Percentiles rank a stretch among this genome's conserved stretches.
Evolutionary conservation across 2,329 filamentous ascomycete genomes (phyloP).

Genomic region (Sporothrix dimorphospora): DNA sequence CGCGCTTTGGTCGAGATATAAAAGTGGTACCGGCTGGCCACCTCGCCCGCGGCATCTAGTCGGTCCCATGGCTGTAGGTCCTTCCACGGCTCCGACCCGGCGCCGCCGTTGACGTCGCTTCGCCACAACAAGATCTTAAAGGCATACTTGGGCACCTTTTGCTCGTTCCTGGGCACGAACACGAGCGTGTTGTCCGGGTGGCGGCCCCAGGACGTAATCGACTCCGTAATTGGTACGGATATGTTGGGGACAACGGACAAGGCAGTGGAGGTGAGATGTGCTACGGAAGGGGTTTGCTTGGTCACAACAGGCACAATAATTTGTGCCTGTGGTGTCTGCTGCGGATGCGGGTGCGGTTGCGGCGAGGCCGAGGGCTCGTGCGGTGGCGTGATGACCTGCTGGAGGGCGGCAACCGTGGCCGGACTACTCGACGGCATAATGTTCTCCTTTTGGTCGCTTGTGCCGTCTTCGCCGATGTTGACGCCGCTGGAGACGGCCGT

Average conservation of each 20-base stretch:
- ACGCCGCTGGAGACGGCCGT: conserved; percentile 1
- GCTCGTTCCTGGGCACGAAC: conserved; percentile 65
- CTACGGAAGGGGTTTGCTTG: neutral
- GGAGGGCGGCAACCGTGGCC: neutral
- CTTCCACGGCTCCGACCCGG: conserved; percentile 64
- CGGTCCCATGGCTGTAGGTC: conserved; percentile 59
- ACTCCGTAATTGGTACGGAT: conserved; percentile 66
- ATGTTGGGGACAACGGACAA: conserved; percentile 68
- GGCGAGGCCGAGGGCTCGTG: conserved; percentile 11
- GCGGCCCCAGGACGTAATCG: conserved; percentile 78
- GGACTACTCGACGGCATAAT: conserved; percentile 17
- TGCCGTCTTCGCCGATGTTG: conserved; percentile 23
- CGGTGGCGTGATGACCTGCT: conserved; percentile 1
- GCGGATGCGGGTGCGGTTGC: neutral
- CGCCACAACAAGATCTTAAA: conserved; percentile 78
- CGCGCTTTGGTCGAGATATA: conserved; percentile 80
- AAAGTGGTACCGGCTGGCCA: conserved; percentile 61
- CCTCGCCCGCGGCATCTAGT: conserved; percentile 45
- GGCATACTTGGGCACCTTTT: conserved; percentile 77
- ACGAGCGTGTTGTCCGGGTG: conserved; percentile 67
- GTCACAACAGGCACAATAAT: conserved; percentile 30
- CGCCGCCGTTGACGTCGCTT: conserved; percentile 63
- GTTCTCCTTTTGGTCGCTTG: conserved; percentile 30
- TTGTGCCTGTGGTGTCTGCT: conserved; percentile 21
- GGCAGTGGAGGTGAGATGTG: conserved; percentile 63